Evolutionary conservation across 331 rosid genomes (phyloP), one percentile per base, ranked within the genome.

Genomic region (Acacia concinna): DNA sequence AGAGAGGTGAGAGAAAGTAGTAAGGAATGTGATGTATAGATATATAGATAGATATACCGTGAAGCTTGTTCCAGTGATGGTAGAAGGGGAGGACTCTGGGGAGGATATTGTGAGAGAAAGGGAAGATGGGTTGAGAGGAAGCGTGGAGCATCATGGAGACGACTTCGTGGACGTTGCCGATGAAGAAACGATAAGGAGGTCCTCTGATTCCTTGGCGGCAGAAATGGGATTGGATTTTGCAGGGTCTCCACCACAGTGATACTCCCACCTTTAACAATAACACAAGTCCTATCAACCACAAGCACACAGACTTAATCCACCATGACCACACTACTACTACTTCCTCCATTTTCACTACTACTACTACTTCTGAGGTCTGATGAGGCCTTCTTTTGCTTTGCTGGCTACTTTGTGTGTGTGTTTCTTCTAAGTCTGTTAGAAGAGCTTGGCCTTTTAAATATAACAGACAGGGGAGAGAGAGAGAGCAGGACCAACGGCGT

Each of bases 21-120:
- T n/a, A n/a, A 46, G 4, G 20, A 46, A 46, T 46, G 52, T 1
- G 4, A 23, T 28, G 80, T 8, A 35, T 47, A 4, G n/a, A 43
- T 89, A n/a, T n/a, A n/a, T n/a, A n/a, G n/a, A n/a, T n/a, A n/a
- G n/a, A n/a, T n/a, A n/a, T n/a, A 95, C 99, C 99, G 32, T 96
- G 93, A 51, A 91, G 88, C 83, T 96, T 96, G 77, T 89, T 93
- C 99, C 99, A 96, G 83, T 96, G 97, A 78, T 96, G 99, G 82
- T 91, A 96, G 80, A 96, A 96, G 72, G 99, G 86, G 32, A 96
- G 97, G 56, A 96, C 99, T 70, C 99, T 81, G 23, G 99, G 99
- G 14, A 96, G 97, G 72, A 96, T 96, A 84, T 96, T 90, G 88
- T 96, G 99, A 46, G 98, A 91, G 88, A 76, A 75, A 71, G 97